Evolutionary conservation across 441 rosid genomes (phyloP), one percentile per base, ranked within the genome.

Genomic region (Populus hybrid): DNA sequence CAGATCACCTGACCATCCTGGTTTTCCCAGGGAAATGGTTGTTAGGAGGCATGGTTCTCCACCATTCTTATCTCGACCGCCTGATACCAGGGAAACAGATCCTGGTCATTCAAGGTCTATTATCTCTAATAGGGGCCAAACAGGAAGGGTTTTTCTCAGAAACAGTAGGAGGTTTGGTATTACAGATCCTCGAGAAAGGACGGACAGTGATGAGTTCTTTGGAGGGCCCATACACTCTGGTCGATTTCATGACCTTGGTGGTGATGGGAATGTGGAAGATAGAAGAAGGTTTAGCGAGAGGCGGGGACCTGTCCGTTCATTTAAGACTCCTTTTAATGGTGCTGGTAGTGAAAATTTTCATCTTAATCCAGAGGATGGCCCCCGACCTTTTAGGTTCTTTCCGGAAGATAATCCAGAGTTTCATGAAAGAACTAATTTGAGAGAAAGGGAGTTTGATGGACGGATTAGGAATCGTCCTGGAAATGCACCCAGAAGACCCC

Each of bases 201-300:
- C 83, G 1, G 88, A 83, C 14, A 73, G 81, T 21, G 91, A 89
- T 82, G 87, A 86, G 69, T 91, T 84, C 77, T 88, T 87, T 82
- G 89, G 85, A 10, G 88, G 89, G 71, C 91, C 87, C 14, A 50
- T 82, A 83, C 87, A 84, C 76, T 83, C 97, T 85, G 89, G 87
- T 38, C 86, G 91, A 72, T 92, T 88, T 84, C 85, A 85, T 80
- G 93, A 89, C 72, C 79, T 86, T 63, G 89, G 87, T 75, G 84
- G 78, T 74, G 94, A 91, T 76, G 93, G 83, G 73, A 84, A 88
- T 83, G 79, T 75, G 42, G 92, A 85, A 70, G 95, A 89, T 77
- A 89, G 94, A 73, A 90, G 97, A 80, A 85, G 92, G 71, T 85
- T 89, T 78, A 88, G 85, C 34, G 92, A 88, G 83, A 89, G 94